Evolutionary conservation across 208 protist genomes (phyloP).

Genomic region (Porcisia hertigi): DNA sequence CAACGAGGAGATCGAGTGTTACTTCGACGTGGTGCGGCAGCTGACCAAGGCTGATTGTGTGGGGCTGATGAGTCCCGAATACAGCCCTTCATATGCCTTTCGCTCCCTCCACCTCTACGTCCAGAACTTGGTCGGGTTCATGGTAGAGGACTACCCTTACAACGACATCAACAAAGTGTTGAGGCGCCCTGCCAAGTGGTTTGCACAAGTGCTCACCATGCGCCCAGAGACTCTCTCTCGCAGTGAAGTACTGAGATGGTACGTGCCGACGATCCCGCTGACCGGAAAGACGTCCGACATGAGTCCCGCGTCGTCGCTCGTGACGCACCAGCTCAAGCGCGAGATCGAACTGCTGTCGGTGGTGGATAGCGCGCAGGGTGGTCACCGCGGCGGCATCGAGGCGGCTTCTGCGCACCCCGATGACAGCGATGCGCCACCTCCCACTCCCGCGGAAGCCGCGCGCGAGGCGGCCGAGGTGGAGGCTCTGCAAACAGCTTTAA

Average conservation of each 20-base stretch:
- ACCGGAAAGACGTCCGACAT: slow-evolving; percentile 17
- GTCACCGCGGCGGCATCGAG: slow-evolving; percentile 31
- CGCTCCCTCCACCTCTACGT: slow-evolving; percentile 78
- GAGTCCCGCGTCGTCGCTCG: slow-evolving; percentile 22
- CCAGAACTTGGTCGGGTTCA: slow-evolving; percentile 83
- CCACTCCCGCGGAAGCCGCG: slow-evolving; percentile 18
- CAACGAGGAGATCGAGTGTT: slow-evolving; percentile 74
- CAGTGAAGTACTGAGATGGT: slow-evolving; percentile 45
- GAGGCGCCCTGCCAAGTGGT: slow-evolving; percentile 68
- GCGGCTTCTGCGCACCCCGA: slow-evolving; percentile 21
- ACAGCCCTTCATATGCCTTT: slow-evolving; percentile 70
- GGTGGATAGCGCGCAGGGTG: slow-evolving; percentile 31
- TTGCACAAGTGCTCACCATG: slow-evolving; percentile 80
- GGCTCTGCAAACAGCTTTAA: slow-evolving; percentile 46
- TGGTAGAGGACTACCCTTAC: slow-evolving; percentile 83
- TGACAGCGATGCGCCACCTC: slow-evolving; percentile 6
- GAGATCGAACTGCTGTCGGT: slow-evolving; percentile 43
- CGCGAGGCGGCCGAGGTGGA: slow-evolving; percentile 24
- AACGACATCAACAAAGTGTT: slow-evolving; percentile 88
- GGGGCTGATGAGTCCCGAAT: slow-evolving; percentile 53
- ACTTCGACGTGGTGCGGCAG: slow-evolving; percentile 52
- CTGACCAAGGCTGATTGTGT: slow-evolving; percentile 68
- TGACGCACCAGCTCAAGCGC: slow-evolving; percentile 32
- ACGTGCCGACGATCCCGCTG: slow-evolving; percentile 20
- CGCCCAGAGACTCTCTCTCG: slow-evolving; percentile 69